Conservation (phyloP, 2,329 filamentous ascomycete genomes). For the Exutisphaerella laricina region DNA sequence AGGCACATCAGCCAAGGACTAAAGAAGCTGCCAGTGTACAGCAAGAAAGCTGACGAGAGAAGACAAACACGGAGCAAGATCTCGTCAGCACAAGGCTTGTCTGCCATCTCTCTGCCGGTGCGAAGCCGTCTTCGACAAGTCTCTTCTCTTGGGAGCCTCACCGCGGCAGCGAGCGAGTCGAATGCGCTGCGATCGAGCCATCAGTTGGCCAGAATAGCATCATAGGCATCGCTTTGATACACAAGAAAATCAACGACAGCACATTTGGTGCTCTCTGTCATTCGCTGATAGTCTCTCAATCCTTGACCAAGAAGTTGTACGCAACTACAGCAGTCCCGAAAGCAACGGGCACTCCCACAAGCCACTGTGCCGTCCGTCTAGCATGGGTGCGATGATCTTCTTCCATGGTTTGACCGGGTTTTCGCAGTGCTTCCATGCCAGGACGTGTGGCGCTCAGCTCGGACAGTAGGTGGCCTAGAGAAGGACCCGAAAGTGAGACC, state of each 20-base stretch:
- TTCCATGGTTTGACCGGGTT: background rate
- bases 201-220: background rate
- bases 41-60: background rate
- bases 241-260: background rate
- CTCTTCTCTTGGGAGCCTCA: background rate
- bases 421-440: background rate
- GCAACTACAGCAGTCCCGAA: constrained; percentile 18
- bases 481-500: constrained; percentile 26
- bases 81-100: background rate
- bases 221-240: too few species aligned
- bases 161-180: background rate
- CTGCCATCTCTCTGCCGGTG: background rate
- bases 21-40: background rate
- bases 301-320: constrained; percentile 2
- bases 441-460: background rate
- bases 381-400: constrained; percentile 14
- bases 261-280: too few species aligned
- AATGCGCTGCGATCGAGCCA: background rate
- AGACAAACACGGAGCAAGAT: background rate
- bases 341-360: constrained; percentile 20
- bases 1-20: background rate
- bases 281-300: background rate
- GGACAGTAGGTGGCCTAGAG: constrained; percentile 20
- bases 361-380: constrained; percentile 18
- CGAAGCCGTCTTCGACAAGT: background rate